Base-by-base conservation (phyloP, 78 protist genomes). In the Dictyostelium intermedium region DNA sequence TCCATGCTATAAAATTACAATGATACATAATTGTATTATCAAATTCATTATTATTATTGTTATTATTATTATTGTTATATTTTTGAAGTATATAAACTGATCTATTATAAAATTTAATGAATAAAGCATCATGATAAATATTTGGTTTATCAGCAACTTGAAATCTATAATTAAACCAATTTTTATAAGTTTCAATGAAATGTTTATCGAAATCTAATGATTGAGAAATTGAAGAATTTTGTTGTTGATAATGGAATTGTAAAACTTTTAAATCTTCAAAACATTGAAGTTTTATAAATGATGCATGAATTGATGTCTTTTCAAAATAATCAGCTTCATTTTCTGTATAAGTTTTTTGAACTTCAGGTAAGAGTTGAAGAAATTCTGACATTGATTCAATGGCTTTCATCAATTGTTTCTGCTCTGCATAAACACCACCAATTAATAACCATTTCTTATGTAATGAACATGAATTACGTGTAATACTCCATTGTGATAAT, bases 361-460 rank as follows among this genome's bases (percentile, higher is more conserved):
- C 32, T 0, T 23, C 86, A 34, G 47, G 23, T 13, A 82, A n/a
- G 9, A 82, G 8, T 13, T 34, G 27, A 5, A 82, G n/a, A 18
- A 82, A 56, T 5, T 56, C 74, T 2, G 30, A 8, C 86, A 82
- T 82, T 56, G 37, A 35, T 25, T 60, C 76, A 4, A 82, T 20
- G 5, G 76, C 72, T 45, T 30, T 23, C 13, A 14, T 13, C 8
- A 14, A 50, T n/a, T 45, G 16, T 45, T 47, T 39, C 10, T 56
- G 25, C 3, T 82, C 86, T 20, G 35, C 35, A 10, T 47, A 82
- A 2, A 82, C 74, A 82, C 86, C 86, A 39, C 86, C 86, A 35
- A 82, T 35, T 18, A 82, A 60, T 35, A 82, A 56, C 86, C 86
- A 82, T 82, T 82, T 82, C 47, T 60, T 82, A 60, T 82, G 86